Evolutionary conservation across 2,329 filamentous ascomycete species (phyloP), one percentile per base, ranked within the genome.

Genomic region (Fusarium sp.): DNA sequence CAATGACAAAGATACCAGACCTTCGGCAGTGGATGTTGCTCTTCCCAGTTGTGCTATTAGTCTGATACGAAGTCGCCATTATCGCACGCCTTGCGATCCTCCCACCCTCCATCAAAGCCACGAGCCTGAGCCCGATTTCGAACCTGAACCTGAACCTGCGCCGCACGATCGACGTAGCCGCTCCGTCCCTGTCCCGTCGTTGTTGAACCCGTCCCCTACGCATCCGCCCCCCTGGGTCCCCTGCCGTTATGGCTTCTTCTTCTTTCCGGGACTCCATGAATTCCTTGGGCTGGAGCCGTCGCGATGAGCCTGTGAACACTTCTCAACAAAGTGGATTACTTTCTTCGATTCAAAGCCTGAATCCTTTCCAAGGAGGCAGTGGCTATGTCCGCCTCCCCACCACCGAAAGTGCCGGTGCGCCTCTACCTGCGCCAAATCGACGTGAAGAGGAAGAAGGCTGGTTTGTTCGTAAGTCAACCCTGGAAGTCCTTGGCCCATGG

Each of bases 391-490:
- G 92, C 79, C 89, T 99, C 50, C 95, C 96, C 58, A 96, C 93
- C 52, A 91, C 90, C 73, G 95, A 97, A 78, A 87, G 87, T 72
- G 86, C 93, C 36, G 94, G 94, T 49, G 94, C 95, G 69, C 94
- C 95, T 71, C 83, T 98, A 50, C 95, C 95, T 53, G 94, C 94
- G 65, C 89, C 93, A 66, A 93, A 81, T 77, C 88, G 95, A 76
- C 90, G 95, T 74, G 95, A 98, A 78, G 96, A 98, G 81, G 95
- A 98, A 78, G 96, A 98, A 82, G 93, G 91, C 69, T 98, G 93
- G 90, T 95, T 98, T 88, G 91, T 92, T 76, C 85, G 96, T 99
- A 89, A 95, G 96, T 88, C 67, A 76, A 74, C 66, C 40, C 69
- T 70, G 68, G 65, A 66, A 58, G 62, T 56, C 71, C 50, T 68